These are phyloP conservation scores for Salix exigua DNA, from an alignment of 345 rosid species.

Conservation along the genomic window DNA sequence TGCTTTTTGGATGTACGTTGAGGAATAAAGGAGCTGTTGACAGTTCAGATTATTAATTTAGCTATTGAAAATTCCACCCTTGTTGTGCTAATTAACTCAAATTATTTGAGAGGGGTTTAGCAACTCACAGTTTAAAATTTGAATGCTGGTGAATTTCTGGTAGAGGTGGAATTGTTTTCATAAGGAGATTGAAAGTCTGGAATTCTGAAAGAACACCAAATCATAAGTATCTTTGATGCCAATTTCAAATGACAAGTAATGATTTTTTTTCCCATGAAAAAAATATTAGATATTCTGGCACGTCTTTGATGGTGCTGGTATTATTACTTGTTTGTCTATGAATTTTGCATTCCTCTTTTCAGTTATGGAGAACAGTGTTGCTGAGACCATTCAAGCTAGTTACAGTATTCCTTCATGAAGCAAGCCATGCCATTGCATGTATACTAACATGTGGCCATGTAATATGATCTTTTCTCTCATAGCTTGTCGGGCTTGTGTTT, in stretches of 20 bases:
- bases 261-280: neutral
- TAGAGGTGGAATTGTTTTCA: neutral
- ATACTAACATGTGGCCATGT: conserved; percentile 93
- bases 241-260: neutral
- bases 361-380: conserved; percentile 91
- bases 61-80: too few species aligned
- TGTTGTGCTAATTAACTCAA: too few species aligned
- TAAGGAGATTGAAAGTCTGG: neutral
- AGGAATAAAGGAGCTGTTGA: too few species aligned
- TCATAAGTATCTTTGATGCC: neutral
- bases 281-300: neutral
- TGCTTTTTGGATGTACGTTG: too few species aligned
- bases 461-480: conserved; percentile 31
- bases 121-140: neutral
- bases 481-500: neutral
- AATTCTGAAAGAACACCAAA: neutral
- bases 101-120: too few species aligned
- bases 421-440: conserved; percentile 93
- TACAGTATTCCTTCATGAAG: conserved; percentile 89
- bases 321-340: neutral
- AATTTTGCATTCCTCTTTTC: neutral
- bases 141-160: neutral
- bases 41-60: too few species aligned
- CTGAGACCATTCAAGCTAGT: conserved; percentile 92
- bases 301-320: neutral